Evolutionary conservation across 2,329 filamentous ascomycete species (phyloP).

Genomic region (Pseudogymnoascus sp.): DNA sequence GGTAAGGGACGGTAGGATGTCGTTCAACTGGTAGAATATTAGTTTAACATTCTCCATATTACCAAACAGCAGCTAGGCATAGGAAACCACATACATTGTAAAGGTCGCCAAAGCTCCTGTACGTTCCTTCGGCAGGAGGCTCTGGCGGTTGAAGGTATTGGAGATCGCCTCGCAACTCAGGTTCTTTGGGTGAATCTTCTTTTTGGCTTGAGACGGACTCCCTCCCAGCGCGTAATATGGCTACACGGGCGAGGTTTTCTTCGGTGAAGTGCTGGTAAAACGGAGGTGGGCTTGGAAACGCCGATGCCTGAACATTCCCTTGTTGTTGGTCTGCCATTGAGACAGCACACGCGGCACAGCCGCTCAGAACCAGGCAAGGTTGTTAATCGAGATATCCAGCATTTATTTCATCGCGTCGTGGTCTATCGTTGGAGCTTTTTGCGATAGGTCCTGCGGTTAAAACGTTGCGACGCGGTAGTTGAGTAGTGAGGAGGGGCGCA

Average conservation of each 20-base stretch:
- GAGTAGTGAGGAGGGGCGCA: not conserved
- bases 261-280: slow-evolving; percentile 87
- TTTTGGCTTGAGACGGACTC: not conserved
- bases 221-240: slow-evolving; percentile 38
- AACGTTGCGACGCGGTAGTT: slow-evolving; percentile 3
- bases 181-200: not conserved
- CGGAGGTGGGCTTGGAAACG: slow-evolving; percentile 79
- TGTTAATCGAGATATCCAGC: not conserved
- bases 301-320: slow-evolving; percentile 42
- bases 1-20: slow-evolving; percentile 60
- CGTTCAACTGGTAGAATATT: slow-evolving; percentile 41
- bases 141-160: slow-evolving; percentile 74
- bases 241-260: slow-evolving; percentile 60
- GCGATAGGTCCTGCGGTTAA: not conserved
- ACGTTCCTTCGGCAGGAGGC: slow-evolving; percentile 64
- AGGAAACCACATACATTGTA: slow-evolving; percentile 44
- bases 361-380: not conserved
- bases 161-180: slow-evolving; percentile 46
- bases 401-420: not conserved
- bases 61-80: not conserved
- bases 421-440: not conserved
- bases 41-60: slow-evolving; percentile 13
- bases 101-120: slow-evolving; percentile 66
- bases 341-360: slow-evolving; percentile 10
- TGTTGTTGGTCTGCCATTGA: slow-evolving; percentile 55